phyloP scores from a whole-genome alignment of 2,329 filamentous ascomycete species.

The Trichoderma sp. region DNA sequence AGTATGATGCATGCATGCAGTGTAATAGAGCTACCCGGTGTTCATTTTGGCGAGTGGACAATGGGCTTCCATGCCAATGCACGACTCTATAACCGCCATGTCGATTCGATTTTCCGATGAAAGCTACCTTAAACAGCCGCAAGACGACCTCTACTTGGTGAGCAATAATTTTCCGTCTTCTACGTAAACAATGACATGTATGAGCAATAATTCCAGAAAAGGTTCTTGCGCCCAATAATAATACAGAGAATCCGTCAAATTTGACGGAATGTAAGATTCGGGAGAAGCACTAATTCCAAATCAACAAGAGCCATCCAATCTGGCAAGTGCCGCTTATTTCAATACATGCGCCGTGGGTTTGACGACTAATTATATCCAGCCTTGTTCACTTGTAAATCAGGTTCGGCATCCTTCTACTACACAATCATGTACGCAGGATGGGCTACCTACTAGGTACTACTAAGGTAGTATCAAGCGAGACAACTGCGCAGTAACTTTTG shows the following conservation, averaged over 20 bases:
- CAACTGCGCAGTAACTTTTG: not conserved
- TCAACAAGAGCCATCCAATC: not conserved
- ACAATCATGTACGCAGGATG: not conserved
- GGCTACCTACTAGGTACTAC: too few species aligned
- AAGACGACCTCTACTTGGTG: not conserved
- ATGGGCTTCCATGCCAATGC: not conserved
- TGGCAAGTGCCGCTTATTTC: not conserved
- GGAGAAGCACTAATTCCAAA: not conserved
- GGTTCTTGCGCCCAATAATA: not conserved
- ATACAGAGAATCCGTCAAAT: not conserved
- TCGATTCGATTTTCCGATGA: not conserved
- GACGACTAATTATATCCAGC: not conserved
- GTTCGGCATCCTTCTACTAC: not conserved
- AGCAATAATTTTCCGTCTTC: too few species aligned
- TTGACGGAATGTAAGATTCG: too few species aligned
- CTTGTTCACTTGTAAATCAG: not conserved
- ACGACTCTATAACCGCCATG: not conserved
- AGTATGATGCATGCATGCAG: not conserved
- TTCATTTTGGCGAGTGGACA: not conserved
- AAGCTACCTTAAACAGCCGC: not conserved
- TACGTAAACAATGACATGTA: not conserved
- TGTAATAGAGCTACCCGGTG: not conserved
- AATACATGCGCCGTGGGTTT: not conserved
- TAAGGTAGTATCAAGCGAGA: too few species aligned
- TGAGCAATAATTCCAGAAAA: not conserved